These are phyloP conservation scores for Fraxinus sp. DNA, from an alignment of 305 asterid genomes.

Conservation along the genomic window DNA sequence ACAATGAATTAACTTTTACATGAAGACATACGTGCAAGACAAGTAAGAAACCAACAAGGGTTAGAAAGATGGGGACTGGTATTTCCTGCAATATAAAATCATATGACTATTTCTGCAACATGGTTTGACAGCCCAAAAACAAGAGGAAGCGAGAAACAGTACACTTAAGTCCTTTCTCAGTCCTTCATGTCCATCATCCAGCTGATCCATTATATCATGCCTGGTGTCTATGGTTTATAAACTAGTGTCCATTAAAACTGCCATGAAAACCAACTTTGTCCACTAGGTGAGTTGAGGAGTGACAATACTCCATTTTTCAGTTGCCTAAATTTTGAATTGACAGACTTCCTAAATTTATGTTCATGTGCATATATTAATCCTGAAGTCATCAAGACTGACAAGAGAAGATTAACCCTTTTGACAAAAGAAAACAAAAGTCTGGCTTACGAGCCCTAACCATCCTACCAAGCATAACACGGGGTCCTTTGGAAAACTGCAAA, in stretches of 20 bases:
- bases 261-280: background rate
- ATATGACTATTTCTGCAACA: background rate
- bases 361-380: background rate
- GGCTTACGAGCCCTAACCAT: background rate
- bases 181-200: background rate
- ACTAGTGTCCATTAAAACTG: background rate
- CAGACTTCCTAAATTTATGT: background rate
- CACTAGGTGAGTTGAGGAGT: slow-evolving; percentile 2
- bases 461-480: background rate
- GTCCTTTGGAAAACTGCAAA: background rate
- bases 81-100: background rate
- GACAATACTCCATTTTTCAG: background rate
- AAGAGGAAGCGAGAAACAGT: background rate
- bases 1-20: slow-evolving; percentile 18
- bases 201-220: background rate
- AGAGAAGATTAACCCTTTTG: background rate
- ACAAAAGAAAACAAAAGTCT: background rate
- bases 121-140: background rate
- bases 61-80: background rate
- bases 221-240: background rate
- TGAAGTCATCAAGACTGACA: background rate
- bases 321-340: background rate
- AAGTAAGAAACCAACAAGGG: background rate
- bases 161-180: background rate
- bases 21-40: background rate